Percentiles rank a stretch among this genome's conserved stretches.
phyloP scores from a whole-genome alignment of 495 filamentous ascomycete species.

The Ramalina intermedia region DNA sequence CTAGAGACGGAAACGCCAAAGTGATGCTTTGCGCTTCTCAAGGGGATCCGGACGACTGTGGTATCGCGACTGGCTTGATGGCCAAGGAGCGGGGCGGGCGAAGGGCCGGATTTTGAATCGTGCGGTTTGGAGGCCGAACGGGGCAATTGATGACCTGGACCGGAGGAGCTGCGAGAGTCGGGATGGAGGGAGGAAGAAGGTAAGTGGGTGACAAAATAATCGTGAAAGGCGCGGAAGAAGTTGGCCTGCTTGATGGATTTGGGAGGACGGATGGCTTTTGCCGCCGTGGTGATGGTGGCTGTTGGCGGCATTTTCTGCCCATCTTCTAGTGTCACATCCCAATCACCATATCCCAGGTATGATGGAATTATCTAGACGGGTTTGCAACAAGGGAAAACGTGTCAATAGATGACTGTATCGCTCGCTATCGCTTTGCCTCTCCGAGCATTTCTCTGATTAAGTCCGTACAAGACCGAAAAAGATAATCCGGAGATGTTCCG shows the following conservation, averaged over 20 bases:
- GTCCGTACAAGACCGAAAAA: too few relatives aligned
- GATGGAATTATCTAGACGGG: too few relatives aligned
- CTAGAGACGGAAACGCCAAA: constrained; percentile 70
- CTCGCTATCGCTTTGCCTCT: too few relatives aligned
- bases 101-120: constrained; percentile 35
- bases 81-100: constrained; percentile 41
- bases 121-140: constrained; percentile 74
- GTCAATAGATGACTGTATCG: too few relatives aligned
- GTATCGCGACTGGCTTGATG: constrained; percentile 45
- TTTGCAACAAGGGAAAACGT: too few relatives aligned
- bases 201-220: constrained; percentile 93
- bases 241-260: background rate
- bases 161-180: constrained; percentile 49
- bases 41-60: constrained; percentile 94
- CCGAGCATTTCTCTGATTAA: too few relatives aligned
- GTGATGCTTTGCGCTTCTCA: constrained; percentile 89
- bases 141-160: constrained; percentile 70
- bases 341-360: too few relatives aligned
- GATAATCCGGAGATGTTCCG: too few relatives aligned
- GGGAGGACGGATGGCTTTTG: too few relatives aligned
- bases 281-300: too few relatives aligned
- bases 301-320: too few relatives aligned
- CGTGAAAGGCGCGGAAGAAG: constrained; percentile 55
- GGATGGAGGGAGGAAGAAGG: constrained; percentile 88
- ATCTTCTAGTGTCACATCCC: too few relatives aligned